These are phyloP conservation scores for Trifolium pratense DNA, from an alignment of 306 rosid species.

Conservation along the genomic window DNA sequence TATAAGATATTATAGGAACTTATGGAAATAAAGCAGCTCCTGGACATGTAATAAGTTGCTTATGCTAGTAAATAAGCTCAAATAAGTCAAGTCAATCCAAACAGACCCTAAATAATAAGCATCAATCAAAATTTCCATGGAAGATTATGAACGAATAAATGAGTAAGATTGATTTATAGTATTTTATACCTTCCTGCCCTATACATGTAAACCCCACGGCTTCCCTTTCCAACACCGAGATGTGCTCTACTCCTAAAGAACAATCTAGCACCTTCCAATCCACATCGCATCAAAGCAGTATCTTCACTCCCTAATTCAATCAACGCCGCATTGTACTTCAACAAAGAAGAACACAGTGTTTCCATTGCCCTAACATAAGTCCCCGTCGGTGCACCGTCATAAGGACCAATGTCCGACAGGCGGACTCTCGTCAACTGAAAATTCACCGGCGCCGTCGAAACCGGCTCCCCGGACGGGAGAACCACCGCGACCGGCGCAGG, in stretches of 20 bases:
- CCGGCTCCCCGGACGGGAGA: conserved; percentile 55
- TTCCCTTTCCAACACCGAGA: conserved; percentile 65
- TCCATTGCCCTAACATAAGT: conserved; percentile 74
- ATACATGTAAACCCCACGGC: conserved; percentile 86
- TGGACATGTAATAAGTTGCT: background rate
- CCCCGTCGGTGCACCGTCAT: conserved; percentile 77
- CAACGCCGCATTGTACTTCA: conserved; percentile 86
- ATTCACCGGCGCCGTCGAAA: conserved; percentile 36
- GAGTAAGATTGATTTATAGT: background rate
- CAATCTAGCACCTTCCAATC: conserved; percentile 83
- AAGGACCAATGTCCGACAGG: conserved; percentile 73
- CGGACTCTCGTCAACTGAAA: conserved; percentile 71
- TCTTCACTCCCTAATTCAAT: conserved; percentile 76
- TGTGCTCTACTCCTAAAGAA: conserved; percentile 75
- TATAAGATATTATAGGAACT: background rate
- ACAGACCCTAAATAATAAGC: background rate
- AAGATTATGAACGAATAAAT: background rate
- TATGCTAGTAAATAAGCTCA: background rate
- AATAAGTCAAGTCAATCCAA: too few species aligned
- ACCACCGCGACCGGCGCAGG: conserved; percentile 53
- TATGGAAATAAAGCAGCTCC: background rate
- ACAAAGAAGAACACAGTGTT: conserved; percentile 67
- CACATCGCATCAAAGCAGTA: conserved; percentile 77
- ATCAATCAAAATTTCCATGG: background rate
- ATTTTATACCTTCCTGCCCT: conserved; percentile 83